phyloP scores from a whole-genome alignment of 225 moss, liverwort and hornwort species.

The Sphagnum tenellum region DNA sequence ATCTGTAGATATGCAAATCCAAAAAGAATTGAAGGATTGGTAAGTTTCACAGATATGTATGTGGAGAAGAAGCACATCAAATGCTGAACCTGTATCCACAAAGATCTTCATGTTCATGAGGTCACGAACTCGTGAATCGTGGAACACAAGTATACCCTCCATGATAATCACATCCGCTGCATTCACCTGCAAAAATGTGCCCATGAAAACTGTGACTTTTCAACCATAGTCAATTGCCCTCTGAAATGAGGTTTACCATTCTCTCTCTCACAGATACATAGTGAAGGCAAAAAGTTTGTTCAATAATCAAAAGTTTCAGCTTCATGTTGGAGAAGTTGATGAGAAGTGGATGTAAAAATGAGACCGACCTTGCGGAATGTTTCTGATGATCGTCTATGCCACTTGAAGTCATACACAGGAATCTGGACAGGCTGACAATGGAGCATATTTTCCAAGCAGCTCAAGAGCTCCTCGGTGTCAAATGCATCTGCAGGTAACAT shows the following conservation, averaged over 20 bases:
- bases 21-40: too few species aligned
- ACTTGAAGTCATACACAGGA: conserved; percentile 88
- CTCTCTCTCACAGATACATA: too few species aligned
- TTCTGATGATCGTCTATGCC: conserved; percentile 65
- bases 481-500: conserved; percentile 45
- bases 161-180: conserved; percentile 93
- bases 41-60: too few species aligned
- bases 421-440: conserved; percentile 63
- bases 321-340: not conserved
- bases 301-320: not conserved
- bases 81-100: conserved; percentile 61
- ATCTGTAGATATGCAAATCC: too few species aligned
- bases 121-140: conserved; percentile 79
- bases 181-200: conserved; percentile 35
- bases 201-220: not conserved
- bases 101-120: conserved; percentile 99
- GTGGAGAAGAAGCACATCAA: too few species aligned
- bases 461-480: conserved; percentile 92
- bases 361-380: conserved; percentile 49
- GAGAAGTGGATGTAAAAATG: not conserved
- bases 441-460: conserved; percentile 70
- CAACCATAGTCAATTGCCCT: too few species aligned
- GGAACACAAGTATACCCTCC: conserved; percentile 93
- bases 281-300: too few species aligned
- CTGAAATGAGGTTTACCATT: too few species aligned